Conservation (phyloP, 225 moss, liverwort and hornwort species). For the Polytrichum commune region DNA sequence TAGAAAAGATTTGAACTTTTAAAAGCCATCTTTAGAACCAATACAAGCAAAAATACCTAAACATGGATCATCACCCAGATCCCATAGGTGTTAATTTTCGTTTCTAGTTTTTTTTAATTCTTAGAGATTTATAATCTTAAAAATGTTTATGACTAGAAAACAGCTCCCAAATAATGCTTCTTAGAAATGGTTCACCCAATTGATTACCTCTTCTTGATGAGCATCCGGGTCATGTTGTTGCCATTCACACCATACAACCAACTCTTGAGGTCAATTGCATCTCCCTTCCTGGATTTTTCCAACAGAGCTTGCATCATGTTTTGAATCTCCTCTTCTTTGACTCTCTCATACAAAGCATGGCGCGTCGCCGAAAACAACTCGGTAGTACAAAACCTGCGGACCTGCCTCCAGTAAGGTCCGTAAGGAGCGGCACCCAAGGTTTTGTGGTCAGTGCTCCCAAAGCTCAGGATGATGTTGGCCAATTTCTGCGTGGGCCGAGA, state of each 20-base stretch:
- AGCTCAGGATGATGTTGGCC: conserved; percentile 15
- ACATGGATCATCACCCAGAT: no score
- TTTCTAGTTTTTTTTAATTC: no score
- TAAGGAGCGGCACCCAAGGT: conserved; percentile 39
- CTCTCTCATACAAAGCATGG: conserved; percentile 28
- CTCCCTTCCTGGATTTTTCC: conserved; percentile 18
- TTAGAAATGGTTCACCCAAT: no score
- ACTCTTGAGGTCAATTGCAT: conserved; percentile 27
- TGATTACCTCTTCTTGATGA: conserved; percentile 40
- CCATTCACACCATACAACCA: conserved; percentile 29
- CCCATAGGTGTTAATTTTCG: no score
- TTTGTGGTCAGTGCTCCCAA: conserved; percentile 30
- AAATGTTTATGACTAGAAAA: no score
- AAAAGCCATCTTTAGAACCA: no score
- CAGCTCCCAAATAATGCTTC: no score
- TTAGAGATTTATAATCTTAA: no score
- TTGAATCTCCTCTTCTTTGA: conserved; percentile 36
- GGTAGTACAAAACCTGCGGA: conserved; percentile 36
- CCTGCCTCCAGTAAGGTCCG: conserved; percentile 45
- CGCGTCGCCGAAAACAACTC: conserved; percentile 34
- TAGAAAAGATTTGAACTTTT: no score
- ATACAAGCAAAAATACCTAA: no score
- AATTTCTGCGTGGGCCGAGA: conserved; percentile 30
- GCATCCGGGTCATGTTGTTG: conserved; percentile 59
- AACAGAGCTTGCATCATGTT: conserved; percentile 29